A percentile compares a stretch with the other conserved stretches of the same genome.
phyloP scores from a whole-genome alignment of 1,284 basidiomycete genomes.

The Cryptococcus sp. region DNA sequence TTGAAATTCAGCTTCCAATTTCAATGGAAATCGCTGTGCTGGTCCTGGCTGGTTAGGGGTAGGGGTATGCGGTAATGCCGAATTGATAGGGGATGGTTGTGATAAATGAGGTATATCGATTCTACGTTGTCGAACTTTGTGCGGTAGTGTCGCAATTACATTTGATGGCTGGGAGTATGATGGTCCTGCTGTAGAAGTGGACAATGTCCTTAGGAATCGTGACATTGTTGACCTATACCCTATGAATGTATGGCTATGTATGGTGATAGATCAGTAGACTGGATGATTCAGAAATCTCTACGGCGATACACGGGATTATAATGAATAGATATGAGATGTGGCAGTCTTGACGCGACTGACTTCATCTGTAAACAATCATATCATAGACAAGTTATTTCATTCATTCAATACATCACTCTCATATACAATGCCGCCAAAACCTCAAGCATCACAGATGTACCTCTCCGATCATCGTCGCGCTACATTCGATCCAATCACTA shows the following conservation, averaged over 20 bases:
- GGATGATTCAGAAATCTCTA: too few species aligned
- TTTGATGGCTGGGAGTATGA: conserved; percentile 17
- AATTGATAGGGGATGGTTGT: conserved; percentile 18
- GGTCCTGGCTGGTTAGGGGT: conserved; percentile 10
- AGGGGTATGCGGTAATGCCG: background rate
- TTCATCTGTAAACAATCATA: background rate
- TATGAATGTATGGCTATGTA: too few species aligned
- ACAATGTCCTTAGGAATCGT: conserved; percentile 27
- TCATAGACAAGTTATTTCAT: too few species aligned
- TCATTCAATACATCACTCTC: background rate
- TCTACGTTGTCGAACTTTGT: conserved; percentile 32
- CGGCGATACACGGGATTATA: too few species aligned
- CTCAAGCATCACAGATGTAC: conserved; percentile 26
- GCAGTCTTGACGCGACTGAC: background rate
- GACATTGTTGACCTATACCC: too few species aligned
- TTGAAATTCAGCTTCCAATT: conserved; percentile 40
- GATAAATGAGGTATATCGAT: conserved; percentile 16
- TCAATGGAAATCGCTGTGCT: conserved; percentile 20
- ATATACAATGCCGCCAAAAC: background rate
- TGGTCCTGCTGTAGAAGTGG: conserved; percentile 11
- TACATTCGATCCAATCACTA: conserved; percentile 28
- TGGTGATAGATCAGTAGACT: too few species aligned
- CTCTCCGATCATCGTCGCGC: conserved; percentile 30
- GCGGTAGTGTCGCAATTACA: conserved; percentile 24
- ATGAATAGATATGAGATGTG: too few species aligned